Percentiles rank a stretch among this genome's conserved stretches.
These are phyloP conservation scores for Wickerhamiella lipophila DNA, from an alignment of 805 yeast genomes.

Conservation along the genomic window DNA sequence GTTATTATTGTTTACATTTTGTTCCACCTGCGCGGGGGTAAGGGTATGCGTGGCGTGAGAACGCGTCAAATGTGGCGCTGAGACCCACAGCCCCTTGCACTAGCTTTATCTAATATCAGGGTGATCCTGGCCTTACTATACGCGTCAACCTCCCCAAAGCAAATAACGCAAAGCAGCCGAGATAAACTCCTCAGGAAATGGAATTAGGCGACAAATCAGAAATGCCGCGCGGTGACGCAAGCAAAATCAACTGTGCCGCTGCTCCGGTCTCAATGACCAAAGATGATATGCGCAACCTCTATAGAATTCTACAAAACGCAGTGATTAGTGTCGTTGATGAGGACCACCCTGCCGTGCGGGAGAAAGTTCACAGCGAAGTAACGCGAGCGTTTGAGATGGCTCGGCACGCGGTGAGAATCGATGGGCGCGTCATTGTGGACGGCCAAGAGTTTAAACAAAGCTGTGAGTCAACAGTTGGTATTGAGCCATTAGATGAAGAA, in stretches of 20 bases:
- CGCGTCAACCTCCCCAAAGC: too few species aligned
- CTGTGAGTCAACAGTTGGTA: constrained; percentile 20
- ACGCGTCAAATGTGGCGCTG: not conserved
- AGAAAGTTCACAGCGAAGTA: constrained; percentile 25
- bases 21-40: not conserved
- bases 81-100: not conserved
- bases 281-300: constrained; percentile 42
- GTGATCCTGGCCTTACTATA: too few species aligned
- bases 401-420: constrained; percentile 43
- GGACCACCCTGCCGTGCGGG: constrained; percentile 25
- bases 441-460: constrained; percentile 16
- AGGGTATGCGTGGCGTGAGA: not conserved
- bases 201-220: not conserved
- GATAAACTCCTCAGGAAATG: not conserved
- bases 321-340: constrained; percentile 33
- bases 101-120: too few species aligned
- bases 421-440: constrained; percentile 33
- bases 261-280: not conserved
- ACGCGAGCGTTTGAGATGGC: constrained; percentile 45
- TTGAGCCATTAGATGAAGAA: constrained; percentile 17
- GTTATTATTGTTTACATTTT: constrained; percentile 4
- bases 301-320: constrained; percentile 31
- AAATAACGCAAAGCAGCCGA: too few species aligned
- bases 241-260: not conserved
- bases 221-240: not conserved